Evolutionary conservation across 2,329 filamentous ascomycete genomes (phyloP).

Genomic region (Cercospora sojina): DNA sequence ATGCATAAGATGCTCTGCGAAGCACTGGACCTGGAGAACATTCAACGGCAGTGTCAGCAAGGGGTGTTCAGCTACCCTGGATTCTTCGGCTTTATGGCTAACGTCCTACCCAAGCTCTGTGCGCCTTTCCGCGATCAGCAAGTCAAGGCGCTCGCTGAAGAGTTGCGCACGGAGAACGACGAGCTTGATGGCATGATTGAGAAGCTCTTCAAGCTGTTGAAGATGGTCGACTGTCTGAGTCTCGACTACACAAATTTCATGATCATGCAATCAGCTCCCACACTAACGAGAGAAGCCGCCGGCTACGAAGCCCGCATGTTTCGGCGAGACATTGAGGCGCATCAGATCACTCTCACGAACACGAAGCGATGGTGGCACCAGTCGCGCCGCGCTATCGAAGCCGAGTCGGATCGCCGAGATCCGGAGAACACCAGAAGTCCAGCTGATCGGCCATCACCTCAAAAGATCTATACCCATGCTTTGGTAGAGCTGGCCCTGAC

Average conservation of each 20-base stretch:
- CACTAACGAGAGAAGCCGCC: slow-evolving; percentile 67
- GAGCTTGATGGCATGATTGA: slow-evolving; percentile 66
- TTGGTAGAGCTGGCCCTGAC: slow-evolving; percentile 74
- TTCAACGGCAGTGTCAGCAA: slow-evolving; percentile 65
- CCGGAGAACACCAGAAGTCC: slow-evolving; percentile 65
- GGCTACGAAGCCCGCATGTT: slow-evolving; percentile 75
- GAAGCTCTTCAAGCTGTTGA: slow-evolving; percentile 71
- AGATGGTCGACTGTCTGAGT: slow-evolving; percentile 73
- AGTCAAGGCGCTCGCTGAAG: slow-evolving; percentile 66
- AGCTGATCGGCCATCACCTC: slow-evolving; percentile 61
- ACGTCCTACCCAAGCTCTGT: slow-evolving; percentile 74
- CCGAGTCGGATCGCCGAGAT: slow-evolving; percentile 67
- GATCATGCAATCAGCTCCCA: slow-evolving; percentile 68
- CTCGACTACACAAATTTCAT: slow-evolving; percentile 83
- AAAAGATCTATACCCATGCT: slow-evolving; percentile 73
- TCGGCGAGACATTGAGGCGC: slow-evolving; percentile 60
- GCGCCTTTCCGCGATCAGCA: slow-evolving; percentile 77
- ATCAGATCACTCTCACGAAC: slow-evolving; percentile 54
- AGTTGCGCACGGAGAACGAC: slow-evolving; percentile 44
- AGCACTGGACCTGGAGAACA: slow-evolving; percentile 70
- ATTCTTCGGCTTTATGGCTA: slow-evolving; percentile 74
- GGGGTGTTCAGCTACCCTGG: slow-evolving; percentile 78
- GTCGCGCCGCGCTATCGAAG: slow-evolving; percentile 62
- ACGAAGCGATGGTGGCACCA: slow-evolving; percentile 67
- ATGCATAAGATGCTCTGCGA: slow-evolving; percentile 75